Evolutionary conservation across 306 rosid genomes (phyloP).

Genomic region (Casuarina glauca): DNA sequence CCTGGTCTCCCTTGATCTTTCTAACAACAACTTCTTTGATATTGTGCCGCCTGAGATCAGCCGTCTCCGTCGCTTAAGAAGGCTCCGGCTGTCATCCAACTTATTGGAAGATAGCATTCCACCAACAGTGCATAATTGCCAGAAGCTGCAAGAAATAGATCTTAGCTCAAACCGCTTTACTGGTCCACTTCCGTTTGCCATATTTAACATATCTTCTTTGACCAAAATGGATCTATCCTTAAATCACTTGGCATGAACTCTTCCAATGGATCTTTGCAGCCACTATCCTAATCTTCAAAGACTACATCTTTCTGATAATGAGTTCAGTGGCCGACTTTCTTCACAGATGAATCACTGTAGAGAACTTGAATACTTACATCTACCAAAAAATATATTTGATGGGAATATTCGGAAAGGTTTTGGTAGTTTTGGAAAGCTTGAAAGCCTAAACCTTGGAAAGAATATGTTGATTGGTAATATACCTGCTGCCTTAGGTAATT

Average conservation of each 20-base stretch:
- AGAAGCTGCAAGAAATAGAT: neutral
- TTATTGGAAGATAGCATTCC: neutral
- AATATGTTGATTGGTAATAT: neutral
- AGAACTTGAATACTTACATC: neutral
- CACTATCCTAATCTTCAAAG: neutral
- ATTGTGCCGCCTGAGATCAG: neutral
- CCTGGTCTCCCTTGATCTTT: neutral
- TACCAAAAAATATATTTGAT: neutral
- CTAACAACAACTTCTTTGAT: neutral
- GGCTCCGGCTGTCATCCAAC: rapidly evolving
- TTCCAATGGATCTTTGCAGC: slow-evolving; percentile 5
- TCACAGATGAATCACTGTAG: neutral
- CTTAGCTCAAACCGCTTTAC: neutral
- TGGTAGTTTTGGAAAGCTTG: neutral
- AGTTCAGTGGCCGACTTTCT: neutral
- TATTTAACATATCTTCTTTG: neutral
- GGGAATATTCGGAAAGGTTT: neutral
- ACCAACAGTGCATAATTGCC: neutral
- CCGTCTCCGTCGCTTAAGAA: neutral
- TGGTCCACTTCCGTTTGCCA: neutral
- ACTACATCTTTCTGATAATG: neutral
- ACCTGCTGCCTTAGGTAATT: neutral
- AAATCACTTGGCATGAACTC: neutral
- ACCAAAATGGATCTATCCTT: rapidly evolving
- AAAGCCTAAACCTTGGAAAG: neutral